Evolutionary conservation across 371 early-diverging fungal species (phyloP), one percentile per base, ranked within the genome.

Genomic region (Zychaea mexicana): DNA sequence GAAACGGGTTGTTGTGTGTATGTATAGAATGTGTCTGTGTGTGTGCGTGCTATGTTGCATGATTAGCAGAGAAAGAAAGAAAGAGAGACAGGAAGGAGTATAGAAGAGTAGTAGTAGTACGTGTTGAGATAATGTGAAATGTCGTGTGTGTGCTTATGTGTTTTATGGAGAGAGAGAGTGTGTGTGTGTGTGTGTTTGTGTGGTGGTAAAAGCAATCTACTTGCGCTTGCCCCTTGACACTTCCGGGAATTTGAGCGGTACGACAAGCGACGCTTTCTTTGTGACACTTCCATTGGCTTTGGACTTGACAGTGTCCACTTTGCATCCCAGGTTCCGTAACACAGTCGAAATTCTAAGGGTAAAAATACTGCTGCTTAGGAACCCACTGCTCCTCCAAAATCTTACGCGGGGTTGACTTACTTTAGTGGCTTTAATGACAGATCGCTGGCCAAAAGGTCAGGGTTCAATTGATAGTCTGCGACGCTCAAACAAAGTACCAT

Each of bases 401-500:
- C 13, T 42, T 12, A 12, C 0, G 7, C 13, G 3, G n/a, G 10
- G n/a, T 31, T 3, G 15, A 62, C 65, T 38, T 62, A 68, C 68
- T 83, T 85, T 52, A 69, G 64, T 30, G 82, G 76, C 42, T 81
- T 84, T 38, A 90, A 55, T 30, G 81, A 81, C 64, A 94, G 74
- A 65, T 94, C 94, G 10, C 76, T 71, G 2, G 90, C 87, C 62
- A 94, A 66, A 12, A 76, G 73, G 9, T 77, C 71, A 4, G 88
- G 79, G 31, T 90, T 80, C 45, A 90, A 69, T 19, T 76, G 82
- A 77, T 84, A 94, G 72, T 88, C 85, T 69, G 90, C 87, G 7
- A 94, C 72, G 19, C 82, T 83, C 61, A 95, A 77, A 65, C 85
- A 84, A 33, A 94, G 73, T 9, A 87, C 85, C 49, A 92, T 70